Evolutionary conservation across 2,329 filamentous ascomycete genomes (phyloP).

Genomic region (Emmonsiellopsis sp.): DNA sequence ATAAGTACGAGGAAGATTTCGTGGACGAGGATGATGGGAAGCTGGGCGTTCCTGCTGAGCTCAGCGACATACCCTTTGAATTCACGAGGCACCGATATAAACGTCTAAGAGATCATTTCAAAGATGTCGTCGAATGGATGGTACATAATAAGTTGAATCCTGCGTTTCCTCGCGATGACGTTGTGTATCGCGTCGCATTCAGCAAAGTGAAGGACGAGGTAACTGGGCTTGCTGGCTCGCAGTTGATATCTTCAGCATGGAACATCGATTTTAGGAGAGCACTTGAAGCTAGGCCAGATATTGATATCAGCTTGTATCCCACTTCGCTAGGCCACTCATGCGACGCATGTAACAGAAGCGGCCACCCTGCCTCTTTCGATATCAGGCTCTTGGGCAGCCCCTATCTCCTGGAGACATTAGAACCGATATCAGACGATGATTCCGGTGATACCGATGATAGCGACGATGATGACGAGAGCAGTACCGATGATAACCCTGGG

Average conservation of each 20-base stretch:
- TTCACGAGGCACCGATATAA: constrained; percentile 60
- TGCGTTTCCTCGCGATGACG: constrained; percentile 53
- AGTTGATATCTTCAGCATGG: constrained; percentile 66
- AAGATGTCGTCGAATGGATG: constrained; percentile 68
- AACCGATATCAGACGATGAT: constrained; percentile 47
- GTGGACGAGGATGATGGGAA: constrained; percentile 53
- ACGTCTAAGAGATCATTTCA: constrained; percentile 63
- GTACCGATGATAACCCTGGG: constrained; percentile 16
- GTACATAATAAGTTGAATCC: constrained; percentile 71
- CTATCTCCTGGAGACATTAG: constrained; percentile 58
- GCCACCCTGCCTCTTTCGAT: constrained; percentile 58
- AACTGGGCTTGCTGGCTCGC: constrained; percentile 57
- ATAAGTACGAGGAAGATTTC: constrained; percentile 55
- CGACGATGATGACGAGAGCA: constrained; percentile 30
- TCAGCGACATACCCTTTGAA: constrained; percentile 53
- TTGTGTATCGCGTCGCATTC: constrained; percentile 61
- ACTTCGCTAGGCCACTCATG: constrained; percentile 44
- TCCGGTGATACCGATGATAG: constrained; percentile 17
- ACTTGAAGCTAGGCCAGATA: constrained; percentile 56
- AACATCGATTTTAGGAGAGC: constrained; percentile 55
- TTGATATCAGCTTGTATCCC: constrained; percentile 43
- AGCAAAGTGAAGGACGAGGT: constrained; percentile 64
- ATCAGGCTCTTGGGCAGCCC: constrained; percentile 56
- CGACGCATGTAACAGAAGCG: constrained; percentile 61
- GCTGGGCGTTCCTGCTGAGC: constrained; percentile 47